These are phyloP conservation scores for Phytopythium ostracodes DNA, from an alignment of 352 stramenopile species.

Conservation along the genomic window DNA sequence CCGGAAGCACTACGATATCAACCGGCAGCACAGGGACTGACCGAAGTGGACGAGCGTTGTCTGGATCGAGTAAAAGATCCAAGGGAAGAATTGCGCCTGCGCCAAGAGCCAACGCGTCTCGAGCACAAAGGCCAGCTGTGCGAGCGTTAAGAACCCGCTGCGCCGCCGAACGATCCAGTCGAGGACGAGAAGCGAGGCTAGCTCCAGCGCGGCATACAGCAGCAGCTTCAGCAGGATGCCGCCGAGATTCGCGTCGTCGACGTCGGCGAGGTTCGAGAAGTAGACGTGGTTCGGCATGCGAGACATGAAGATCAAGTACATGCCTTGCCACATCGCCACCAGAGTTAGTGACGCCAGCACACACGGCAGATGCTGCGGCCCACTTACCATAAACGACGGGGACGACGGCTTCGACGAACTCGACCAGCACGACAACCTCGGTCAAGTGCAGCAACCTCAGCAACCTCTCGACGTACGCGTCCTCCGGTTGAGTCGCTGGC, in stretches of 20 bases:
- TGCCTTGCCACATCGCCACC: neutral
- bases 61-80: slow-evolving; percentile 19
- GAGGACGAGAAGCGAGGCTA: slow-evolving; percentile 14
- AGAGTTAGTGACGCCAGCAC: too few species aligned
- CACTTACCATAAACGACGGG: slow-evolving; percentile 27
- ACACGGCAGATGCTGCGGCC: too few species aligned
- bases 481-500: neutral
- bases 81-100: slow-evolving; percentile 16
- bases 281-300: slow-evolving; percentile 23
- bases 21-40: neutral
- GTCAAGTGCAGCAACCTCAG: slow-evolving; percentile 19
- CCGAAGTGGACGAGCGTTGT: slow-evolving; percentile 15
- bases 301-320: neutral
- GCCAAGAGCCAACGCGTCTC: slow-evolving; percentile 17
- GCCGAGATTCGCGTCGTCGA: slow-evolving; percentile 9
- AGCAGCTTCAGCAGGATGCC: slow-evolving; percentile 7
- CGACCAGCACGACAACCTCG: slow-evolving; percentile 33
- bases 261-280: slow-evolving; percentile 22
- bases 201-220: slow-evolving; percentile 11
- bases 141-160: slow-evolving; percentile 15
- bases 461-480: slow-evolving; percentile 13
- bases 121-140: slow-evolving; percentile 19
- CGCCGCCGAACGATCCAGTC: slow-evolving; percentile 12
- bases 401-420: slow-evolving; percentile 36
- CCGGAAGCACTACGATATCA: too few species aligned